These are phyloP conservation scores for Magnaporthales sp. DNA, from an alignment of 2,329 filamentous ascomycete species.

Conservation along the genomic window DNA sequence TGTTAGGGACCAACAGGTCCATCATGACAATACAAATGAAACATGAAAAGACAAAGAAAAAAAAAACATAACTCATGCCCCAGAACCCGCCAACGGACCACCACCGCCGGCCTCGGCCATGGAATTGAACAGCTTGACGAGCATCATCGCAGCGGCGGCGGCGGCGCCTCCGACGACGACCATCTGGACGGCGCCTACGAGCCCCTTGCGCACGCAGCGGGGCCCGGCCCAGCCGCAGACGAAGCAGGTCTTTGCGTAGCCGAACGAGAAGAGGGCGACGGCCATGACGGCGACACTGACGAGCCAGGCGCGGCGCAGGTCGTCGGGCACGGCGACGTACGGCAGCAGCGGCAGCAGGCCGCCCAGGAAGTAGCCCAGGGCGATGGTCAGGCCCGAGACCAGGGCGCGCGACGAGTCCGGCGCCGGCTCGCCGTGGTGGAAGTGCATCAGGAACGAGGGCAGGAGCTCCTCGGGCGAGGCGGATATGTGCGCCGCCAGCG, in stretches of 20 bases:
- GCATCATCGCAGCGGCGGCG: conserved; percentile 27
- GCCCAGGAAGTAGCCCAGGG: conserved; percentile 57
- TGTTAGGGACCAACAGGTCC: too few relatives aligned
- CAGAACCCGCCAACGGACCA: background rate
- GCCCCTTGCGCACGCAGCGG: conserved; percentile 7
- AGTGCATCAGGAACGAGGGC: conserved; percentile 47
- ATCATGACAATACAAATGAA: background rate
- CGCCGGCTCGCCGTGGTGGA: conserved; percentile 32
- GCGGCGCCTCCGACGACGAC: conserved; percentile 27
- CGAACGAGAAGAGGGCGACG: conserved; percentile 51
- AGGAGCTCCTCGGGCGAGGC: conserved; percentile 29
- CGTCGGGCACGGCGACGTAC: conserved; percentile 46
- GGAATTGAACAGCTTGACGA: conserved; percentile 18
- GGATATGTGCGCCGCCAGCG: conserved; percentile 36
- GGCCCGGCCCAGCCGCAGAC: conserved; percentile 9
- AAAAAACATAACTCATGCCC: background rate
- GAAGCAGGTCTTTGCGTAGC: conserved; percentile 48
- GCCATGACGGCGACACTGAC: conserved; percentile 51
- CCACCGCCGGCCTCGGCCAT: conserved; percentile 1
- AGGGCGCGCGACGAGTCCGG: conserved; percentile 29
- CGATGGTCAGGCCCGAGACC: conserved; percentile 54
- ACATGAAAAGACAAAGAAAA: background rate
- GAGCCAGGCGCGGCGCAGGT: conserved; percentile 38
- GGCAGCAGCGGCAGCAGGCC: conserved; percentile 58
- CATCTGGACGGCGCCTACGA: conserved; percentile 28